Evolutionary conservation across 495 filamentous ascomycete genomes (phyloP).

Genomic region (Podospora pseudocomata): DNA sequence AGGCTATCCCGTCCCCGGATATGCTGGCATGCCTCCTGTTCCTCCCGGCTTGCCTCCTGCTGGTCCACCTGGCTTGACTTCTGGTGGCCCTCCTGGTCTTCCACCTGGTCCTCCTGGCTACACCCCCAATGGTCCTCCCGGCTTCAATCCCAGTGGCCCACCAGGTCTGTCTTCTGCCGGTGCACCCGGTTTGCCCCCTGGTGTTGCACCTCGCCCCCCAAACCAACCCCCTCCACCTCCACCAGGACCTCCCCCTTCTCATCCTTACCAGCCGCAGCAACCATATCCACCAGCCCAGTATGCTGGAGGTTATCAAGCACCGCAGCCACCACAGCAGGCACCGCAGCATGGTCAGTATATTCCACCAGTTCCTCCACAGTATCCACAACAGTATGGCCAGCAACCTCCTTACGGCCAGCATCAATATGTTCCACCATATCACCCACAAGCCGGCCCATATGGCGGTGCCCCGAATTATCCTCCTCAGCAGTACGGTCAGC

Average conservation of each 20-base stretch:
- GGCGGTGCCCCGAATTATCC: conserved; percentile 14
- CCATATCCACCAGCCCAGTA: conserved; percentile 25
- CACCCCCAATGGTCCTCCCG: conserved; percentile 21
- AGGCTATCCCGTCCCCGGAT: neutral
- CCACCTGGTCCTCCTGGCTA: neutral
- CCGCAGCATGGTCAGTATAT: conserved; percentile 23
- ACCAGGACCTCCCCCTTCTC: conserved; percentile 26
- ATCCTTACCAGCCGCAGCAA: conserved; percentile 17
- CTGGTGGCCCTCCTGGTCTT: conserved; percentile 2
- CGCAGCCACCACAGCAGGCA: conserved; percentile 25
- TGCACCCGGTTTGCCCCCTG: neutral
- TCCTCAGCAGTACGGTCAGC: conserved; percentile 24
- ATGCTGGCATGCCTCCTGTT: conserved; percentile 24
- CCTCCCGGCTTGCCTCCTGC: conserved; percentile 24
- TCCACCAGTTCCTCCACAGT: conserved; percentile 12
- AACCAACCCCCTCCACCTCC: conserved; percentile 30
- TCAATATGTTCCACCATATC: conserved; percentile 29
- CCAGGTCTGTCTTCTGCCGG: neutral
- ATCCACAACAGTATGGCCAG: conserved; percentile 24
- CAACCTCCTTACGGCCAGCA: conserved; percentile 28
- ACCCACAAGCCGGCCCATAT: conserved; percentile 28
- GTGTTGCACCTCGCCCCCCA: conserved; percentile 25
- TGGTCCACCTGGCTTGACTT: neutral
- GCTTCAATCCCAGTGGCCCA: conserved; percentile 18
- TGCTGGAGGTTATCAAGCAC: conserved; percentile 14